Conservation (phyloP, 768 basidiomycete species). For the Podaxis sp. region DNA sequence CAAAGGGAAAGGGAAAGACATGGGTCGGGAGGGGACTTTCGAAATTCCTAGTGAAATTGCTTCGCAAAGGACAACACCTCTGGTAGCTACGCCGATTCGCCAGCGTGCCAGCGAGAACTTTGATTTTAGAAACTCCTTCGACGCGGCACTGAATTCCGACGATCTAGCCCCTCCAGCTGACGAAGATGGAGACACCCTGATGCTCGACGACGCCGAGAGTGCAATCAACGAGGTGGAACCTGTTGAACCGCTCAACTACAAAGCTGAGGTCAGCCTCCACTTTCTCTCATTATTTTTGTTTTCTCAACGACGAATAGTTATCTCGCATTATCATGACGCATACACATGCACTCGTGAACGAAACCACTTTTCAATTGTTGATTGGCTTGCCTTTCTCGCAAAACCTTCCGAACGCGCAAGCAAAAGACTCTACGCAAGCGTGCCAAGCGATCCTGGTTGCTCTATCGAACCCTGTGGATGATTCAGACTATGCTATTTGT, state of each 20-base stretch:
- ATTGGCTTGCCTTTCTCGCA: constrained; percentile 32
- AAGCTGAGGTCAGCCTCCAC: constrained; percentile 45
- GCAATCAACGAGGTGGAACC: constrained; percentile 32
- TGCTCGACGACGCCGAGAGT: constrained; percentile 32
- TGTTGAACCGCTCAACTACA: constrained; percentile 50
- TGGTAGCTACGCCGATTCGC: not conserved
- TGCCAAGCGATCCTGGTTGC: constrained; percentile 47
- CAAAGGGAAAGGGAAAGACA: constrained; percentile 25
- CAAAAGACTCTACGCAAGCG: constrained; percentile 36
- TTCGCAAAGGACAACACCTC: not conserved
- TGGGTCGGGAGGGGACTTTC: constrained; percentile 17
- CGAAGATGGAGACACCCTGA: constrained; percentile 34
- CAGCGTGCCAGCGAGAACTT: not conserved
- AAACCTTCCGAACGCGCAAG: constrained; percentile 10
- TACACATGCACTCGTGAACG: constrained; percentile 33
- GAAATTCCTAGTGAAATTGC: constrained; percentile 1
- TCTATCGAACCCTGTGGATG: constrained; percentile 36
- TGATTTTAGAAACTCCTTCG: not conserved
- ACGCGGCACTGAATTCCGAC: not conserved
- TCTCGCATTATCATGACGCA: constrained; percentile 64
- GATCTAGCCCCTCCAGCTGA: constrained; percentile 15
- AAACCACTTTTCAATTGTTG: constrained; percentile 55
- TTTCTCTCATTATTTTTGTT: not conserved
- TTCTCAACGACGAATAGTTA: constrained; percentile 38
- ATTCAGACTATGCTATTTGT: constrained; percentile 33